Evolutionary conservation across 1,284 basidiomycete genomes (phyloP), one percentile per base, ranked within the genome.

Genomic region (Boletus semigastroideus): DNA sequence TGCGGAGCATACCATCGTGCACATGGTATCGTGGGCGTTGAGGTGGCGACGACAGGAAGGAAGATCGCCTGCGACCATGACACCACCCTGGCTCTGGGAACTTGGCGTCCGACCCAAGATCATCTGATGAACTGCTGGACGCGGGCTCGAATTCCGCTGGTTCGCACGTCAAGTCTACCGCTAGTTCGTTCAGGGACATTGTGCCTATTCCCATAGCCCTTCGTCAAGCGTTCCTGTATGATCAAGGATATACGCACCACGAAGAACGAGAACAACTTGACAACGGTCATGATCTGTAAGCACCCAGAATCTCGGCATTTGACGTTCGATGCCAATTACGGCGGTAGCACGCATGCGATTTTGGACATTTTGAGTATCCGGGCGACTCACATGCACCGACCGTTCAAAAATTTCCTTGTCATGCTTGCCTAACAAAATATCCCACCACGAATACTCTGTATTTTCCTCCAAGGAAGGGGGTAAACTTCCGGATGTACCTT

Each of bases 241-340:
- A 17, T 27, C 25, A 39, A 25, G 38, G 47, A 34, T 41, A 20
- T 47, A 53, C 53, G 36, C 51, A 79, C 82, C 87, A 66, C 87
- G 75, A 38, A 90, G 73, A 34, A 91, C 86, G 36, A 91, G 78
- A 2, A 91, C 86, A 43, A 91, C 78, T 64, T 91, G 84, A 11
- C 71, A 72, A 38, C 89, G 75, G 31, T 76, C 76, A 64, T 91
- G 85, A 64, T 91, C 88, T 0, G 86, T 87, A 30, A 91, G 74
- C 2, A 91, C 84, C 87, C 88, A 91, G 66, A 86, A 91, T 39
- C 88, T 76, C 2, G 88, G 89, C 82, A 90, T 86, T 55, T 83
- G 76, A 52, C 80, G 78, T 58, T 86, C 83, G 45, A 78, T 73
- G n/a, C 87, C 86, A 31, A 85, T 76, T 33, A 84, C 77, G 45